Base-by-base conservation (phyloP, 352 stramenopile species). In the Globisporangium heterothallicum region DNA sequence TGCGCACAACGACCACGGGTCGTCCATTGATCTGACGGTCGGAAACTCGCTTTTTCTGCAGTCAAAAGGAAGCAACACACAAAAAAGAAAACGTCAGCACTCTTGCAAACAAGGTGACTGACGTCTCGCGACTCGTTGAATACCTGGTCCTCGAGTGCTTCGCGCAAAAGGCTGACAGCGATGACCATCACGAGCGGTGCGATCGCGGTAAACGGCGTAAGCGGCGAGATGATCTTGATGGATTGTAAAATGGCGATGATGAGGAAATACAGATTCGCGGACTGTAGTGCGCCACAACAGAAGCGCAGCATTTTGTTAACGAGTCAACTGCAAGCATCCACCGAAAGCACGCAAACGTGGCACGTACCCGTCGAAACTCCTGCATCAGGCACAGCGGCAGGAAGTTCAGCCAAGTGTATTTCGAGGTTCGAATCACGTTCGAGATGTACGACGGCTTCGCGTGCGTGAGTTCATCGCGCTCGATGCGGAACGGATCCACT, bases 351-450 rank as follows among this genome's bases (percentile, higher is more conserved):
- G 13, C 27, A 4, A 32, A 42, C 9, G n/a, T 2, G n/a, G 2
- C 1, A 41, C 61, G 29, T 61, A 87, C 75, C 63, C 76, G 64
- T 45, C 70, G 76, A 93, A 99, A 70, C 71, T 98, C 56, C 79
- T 88, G 76, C 8, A 86, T 29, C 14, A 90, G 53, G 53, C 74
- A 87, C 7, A 86, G 67, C 25, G 76, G 78, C 21, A 90, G 44
- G 25, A 90, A 86, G 59, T 84, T 90, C 48, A 81, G 22, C 42
- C 68, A 65, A 26, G 74, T 85, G 72, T 98, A 99, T 74, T 97
- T 98, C 64, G 74, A 85, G 24, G 91, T 97, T 25, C 69, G 65
- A 19, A 97, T 87, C 41, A 65, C 66, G 58, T 97, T 97, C 50
- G 59, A 78, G 35, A 77, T 71, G 58, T 74, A 92, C 13, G 52